Base-by-base conservation (phyloP, 495 filamentous ascomycete genomes). In the Mytilinidion resinicola region DNA sequence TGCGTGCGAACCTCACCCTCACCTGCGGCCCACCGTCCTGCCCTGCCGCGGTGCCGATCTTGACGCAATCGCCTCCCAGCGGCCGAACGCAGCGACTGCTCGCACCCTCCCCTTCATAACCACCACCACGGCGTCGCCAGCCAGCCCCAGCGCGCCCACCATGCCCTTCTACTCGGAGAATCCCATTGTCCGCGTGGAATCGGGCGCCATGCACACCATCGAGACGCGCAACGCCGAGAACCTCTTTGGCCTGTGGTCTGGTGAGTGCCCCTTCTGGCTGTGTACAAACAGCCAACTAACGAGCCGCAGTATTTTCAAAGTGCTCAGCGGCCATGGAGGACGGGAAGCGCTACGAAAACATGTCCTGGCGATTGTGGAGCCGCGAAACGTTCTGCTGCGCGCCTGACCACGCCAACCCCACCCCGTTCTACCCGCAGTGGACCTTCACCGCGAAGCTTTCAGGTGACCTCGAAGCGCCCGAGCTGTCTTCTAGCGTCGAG, bases 211-310 rank as follows among this genome's bases (percentile, higher is more conserved):
- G 66, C 88, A 92, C 76, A 90, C 93, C 72, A 88, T 98, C 65
- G 91, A 96, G 73, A 95, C 93, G 1, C 78, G 85, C 53, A 95
- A 96, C 69, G 84, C 87, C 12, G 88, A 95, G 74, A 95, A 91
- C 67, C 84, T 98, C 38, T 95, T 93, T 73, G 90, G 90, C 76
- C 95, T 98, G 85, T 96, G 92, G 90, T 91, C 90, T 73, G 91
- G 91, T 96, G 76, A 82, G 90, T 80, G 10, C 15, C 34, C 33
- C 43, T 49, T 15, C 66, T 53, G 55, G 54, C 51, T 42, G 30
- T 39, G 9, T 30, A 2, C 25, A 41, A 17, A 37, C 33, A n/a
- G 5, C 12, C 25, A 36, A 38, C 36, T 37, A 17, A 41, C 36
- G 14, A 37, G 35, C 42, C 50, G 35, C 68, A 95, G 91, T 97